Percentiles rank a stretch among this genome's conserved stretches.
Conservation (phyloP, 139 green algal species). For the Pseudopediastrum boryanum region DNA sequence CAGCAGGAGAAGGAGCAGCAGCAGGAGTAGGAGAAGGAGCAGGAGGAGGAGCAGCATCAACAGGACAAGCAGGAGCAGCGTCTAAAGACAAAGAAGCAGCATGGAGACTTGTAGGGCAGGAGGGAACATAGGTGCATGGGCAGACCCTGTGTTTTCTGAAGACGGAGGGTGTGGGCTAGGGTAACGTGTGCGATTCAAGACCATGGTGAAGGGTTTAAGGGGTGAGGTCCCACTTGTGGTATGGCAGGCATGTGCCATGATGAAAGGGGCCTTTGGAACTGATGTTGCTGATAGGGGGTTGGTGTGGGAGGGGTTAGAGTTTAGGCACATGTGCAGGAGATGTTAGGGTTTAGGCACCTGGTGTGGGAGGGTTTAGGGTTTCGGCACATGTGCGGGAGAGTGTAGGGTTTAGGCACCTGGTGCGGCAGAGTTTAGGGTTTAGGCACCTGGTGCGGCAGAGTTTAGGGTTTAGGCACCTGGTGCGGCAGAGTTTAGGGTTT, state of each 20-base stretch:
- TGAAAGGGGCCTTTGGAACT: neutral
- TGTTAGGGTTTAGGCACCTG: no score
- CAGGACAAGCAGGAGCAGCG: neutral
- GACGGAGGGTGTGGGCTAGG: no score
- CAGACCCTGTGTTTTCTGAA: neutral
- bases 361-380: no score
- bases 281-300: neutral
- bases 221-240: neutral
- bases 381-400: no score
- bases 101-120: no score
- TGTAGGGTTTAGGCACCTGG: no score
- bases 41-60: neutral
- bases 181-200: neutral
- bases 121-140: neutral
- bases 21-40: neutral
- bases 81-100: constrained; percentile 1
- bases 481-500: no score
- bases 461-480: no score
- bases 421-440: no score
- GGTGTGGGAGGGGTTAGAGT: no score
- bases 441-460: no score
- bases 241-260: neutral
- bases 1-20: constrained; percentile 10
- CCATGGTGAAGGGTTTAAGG: neutral
- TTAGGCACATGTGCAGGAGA: no score